phyloP scores from a whole-genome alignment of 352 stramenopile species.

The Globisporangium recalcitrans region DNA sequence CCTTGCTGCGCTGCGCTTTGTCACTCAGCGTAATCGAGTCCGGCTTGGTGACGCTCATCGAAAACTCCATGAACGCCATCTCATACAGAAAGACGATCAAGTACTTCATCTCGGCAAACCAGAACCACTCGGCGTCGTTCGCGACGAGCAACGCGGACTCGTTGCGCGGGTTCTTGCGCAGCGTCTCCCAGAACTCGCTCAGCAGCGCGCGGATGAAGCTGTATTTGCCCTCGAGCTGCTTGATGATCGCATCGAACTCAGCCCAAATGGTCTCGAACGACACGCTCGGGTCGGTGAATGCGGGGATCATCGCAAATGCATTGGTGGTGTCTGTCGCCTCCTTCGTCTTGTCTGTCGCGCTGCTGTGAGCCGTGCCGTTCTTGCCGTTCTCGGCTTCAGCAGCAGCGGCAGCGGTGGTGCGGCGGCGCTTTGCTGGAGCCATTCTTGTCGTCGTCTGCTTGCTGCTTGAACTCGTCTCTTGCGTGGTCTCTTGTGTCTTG shows the following conservation, averaged over 20 bases:
- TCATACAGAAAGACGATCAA: constrained; percentile 80
- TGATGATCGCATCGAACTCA: constrained; percentile 26
- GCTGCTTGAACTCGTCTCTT: not conserved
- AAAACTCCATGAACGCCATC: constrained; percentile 85
- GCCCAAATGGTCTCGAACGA: constrained; percentile 15
- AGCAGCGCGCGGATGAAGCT: constrained; percentile 62
- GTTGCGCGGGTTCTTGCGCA: constrained; percentile 47
- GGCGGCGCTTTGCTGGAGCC: constrained; percentile 36
- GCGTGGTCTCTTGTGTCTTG: not conserved
- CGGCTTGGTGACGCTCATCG: constrained; percentile 75
- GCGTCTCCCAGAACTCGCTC: constrained; percentile 62
- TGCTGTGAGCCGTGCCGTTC: constrained; percentile 3
- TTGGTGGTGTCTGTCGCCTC: not conserved
- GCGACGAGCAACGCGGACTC: constrained; percentile 27
- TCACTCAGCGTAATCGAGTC: constrained; percentile 49
- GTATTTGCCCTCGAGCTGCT: constrained; percentile 33
- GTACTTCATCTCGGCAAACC: constrained; percentile 79
- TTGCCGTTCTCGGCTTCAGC: constrained; percentile 17
- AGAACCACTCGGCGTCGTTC: constrained; percentile 72
- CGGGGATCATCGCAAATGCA: not conserved
- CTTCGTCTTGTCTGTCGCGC: not conserved
- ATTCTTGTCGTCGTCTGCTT: constrained; percentile 14
- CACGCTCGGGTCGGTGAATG: not conserved
- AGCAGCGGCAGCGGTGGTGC: constrained; percentile 10
- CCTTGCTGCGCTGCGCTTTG: constrained; percentile 26